Evolutionary conservation across 1,284 basidiomycete species (phyloP).

Genomic region (Schizopora paradoxa): DNA sequence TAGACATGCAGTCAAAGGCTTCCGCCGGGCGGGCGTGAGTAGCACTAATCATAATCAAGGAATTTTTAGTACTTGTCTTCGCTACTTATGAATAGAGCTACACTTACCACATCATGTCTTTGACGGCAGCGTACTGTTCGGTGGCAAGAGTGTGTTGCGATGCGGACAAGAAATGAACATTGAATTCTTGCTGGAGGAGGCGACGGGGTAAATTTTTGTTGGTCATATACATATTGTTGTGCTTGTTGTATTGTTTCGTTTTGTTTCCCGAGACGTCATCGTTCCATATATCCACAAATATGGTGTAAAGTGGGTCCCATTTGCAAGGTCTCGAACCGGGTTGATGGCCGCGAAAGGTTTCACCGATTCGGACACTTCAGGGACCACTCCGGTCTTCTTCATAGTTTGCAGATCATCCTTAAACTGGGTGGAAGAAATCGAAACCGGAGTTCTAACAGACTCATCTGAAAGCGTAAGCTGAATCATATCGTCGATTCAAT

Average conservation of each 20-base stretch:
- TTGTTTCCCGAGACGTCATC: constrained; percentile 26
- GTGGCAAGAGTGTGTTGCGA: constrained; percentile 28
- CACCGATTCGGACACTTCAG: too few species aligned
- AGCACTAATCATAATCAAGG: not conserved
- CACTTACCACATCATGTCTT: constrained; percentile 21
- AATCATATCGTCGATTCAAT: too few species aligned
- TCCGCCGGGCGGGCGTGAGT: constrained; percentile 10
- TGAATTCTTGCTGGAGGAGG: constrained; percentile 21
- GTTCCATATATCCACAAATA: constrained; percentile 15
- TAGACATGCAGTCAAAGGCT: constrained; percentile 25
- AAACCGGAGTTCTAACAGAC: too few species aligned
- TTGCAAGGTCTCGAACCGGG: constrained; percentile 8
- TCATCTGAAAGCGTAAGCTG: too few species aligned
- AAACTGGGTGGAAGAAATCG: too few species aligned
- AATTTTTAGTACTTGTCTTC: not conserved
- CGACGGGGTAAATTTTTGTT: constrained; percentile 18
- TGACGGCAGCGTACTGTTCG: constrained; percentile 28
- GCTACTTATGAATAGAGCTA: not conserved
- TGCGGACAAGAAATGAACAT: constrained; percentile 22
- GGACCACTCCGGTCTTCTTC: too few species aligned
- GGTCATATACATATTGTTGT: constrained; percentile 21
- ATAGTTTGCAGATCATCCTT: too few species aligned
- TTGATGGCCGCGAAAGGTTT: too few species aligned
- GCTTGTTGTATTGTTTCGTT: constrained; percentile 23
- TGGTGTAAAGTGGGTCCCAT: constrained; percentile 6